Conservation (phyloP, 306 rosid species). For the Lagenaria siceraria region DNA sequence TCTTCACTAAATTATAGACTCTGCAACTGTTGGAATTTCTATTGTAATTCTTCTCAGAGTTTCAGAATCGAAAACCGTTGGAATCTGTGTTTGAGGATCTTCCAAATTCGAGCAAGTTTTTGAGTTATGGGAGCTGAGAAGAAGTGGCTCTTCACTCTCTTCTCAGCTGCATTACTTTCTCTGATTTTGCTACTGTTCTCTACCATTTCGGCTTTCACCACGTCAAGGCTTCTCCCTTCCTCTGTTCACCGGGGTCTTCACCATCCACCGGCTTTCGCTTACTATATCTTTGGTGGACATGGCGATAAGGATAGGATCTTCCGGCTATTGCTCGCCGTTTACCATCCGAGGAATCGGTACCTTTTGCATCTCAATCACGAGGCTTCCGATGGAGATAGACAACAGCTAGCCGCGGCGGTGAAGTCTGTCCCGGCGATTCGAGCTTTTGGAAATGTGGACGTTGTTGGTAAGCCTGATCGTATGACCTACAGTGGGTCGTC, state of each 20-base stretch:
- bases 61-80: neutral
- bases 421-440: constrained; percentile 57
- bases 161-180: constrained; percentile 51
- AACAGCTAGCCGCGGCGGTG: constrained; percentile 20
- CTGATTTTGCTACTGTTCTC: constrained; percentile 46
- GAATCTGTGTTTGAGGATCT: neutral
- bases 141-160: constrained; percentile 73
- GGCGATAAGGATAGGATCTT: constrained; percentile 70
- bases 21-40: neutral
- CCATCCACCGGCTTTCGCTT: constrained; percentile 81
- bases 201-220: constrained; percentile 57
- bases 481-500: constrained; percentile 71
- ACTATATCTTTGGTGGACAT: constrained; percentile 60
- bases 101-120: neutral
- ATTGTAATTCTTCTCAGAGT: neutral
- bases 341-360: constrained; percentile 81
- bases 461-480: constrained; percentile 76
- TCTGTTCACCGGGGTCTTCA: constrained; percentile 51
- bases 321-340: constrained; percentile 70
- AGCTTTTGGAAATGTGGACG: constrained; percentile 79
- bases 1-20: neutral
- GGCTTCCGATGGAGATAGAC: constrained; percentile 55
- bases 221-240: constrained; percentile 54
- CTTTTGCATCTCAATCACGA: constrained; percentile 66
- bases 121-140: constrained; percentile 73